Evolutionary conservation across 2,329 filamentous ascomycete species (phyloP).

Genomic region (Tricladium varicosporioides): DNA sequence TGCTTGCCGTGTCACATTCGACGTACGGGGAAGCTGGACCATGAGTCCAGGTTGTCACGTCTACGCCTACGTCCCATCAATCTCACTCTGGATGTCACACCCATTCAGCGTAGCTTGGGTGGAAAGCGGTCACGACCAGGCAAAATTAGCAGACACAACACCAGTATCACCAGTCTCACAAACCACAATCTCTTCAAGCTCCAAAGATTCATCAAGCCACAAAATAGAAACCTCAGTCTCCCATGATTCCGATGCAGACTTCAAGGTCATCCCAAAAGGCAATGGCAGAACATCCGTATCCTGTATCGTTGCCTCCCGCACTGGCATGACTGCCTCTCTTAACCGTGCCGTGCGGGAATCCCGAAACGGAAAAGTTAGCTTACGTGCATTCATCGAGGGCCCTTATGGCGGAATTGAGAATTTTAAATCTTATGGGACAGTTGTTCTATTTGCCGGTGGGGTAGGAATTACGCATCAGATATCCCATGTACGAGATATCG

Average conservation of each 20-base stretch:
- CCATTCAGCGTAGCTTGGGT: constrained; percentile 77
- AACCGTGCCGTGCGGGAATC: constrained; percentile 61
- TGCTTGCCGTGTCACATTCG: constrained; percentile 68
- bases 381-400: constrained; percentile 67
- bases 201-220: background rate
- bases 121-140: constrained; percentile 37
- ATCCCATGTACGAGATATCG: constrained; percentile 67
- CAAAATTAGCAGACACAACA: too few species aligned
- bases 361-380: constrained; percentile 56
- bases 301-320: constrained; percentile 43
- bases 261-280: background rate
- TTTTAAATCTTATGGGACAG: constrained; percentile 71
- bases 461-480: constrained; percentile 78
- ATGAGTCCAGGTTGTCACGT: constrained; percentile 72
- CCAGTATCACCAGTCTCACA: background rate
- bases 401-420: constrained; percentile 70
- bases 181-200: constrained; percentile 40
- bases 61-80: constrained; percentile 70
- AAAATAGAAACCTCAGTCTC: background rate
- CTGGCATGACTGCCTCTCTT: constrained; percentile 67
- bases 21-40: constrained; percentile 68
- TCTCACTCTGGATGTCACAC: constrained; percentile 72
- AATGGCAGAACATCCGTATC: constrained; percentile 7
- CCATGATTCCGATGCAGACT: constrained; percentile 4
- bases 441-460: constrained; percentile 74